phyloP scores from a whole-genome alignment of 1,284 basidiomycete genomes.

The Boletus semigastroideus region DNA sequence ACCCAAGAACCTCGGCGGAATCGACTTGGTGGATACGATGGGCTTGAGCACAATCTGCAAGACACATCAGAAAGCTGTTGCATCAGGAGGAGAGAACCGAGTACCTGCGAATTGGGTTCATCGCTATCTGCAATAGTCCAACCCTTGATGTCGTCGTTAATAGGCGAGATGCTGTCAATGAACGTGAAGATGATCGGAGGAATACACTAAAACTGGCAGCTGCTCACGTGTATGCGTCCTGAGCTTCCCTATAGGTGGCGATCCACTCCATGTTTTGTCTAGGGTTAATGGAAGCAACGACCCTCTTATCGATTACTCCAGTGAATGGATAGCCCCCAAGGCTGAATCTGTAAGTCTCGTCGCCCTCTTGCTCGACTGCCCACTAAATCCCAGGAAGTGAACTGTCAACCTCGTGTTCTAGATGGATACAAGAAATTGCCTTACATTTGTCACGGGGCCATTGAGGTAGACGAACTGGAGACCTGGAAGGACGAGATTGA shows the following conservation, averaged over 20 bases:
- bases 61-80: background rate
- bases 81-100: background rate
- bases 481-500: background rate
- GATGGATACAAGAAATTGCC: background rate
- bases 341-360: background rate
- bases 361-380: background rate
- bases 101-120: background rate
- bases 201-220: background rate
- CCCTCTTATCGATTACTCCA: background rate
- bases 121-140: background rate
- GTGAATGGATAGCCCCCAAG: background rate
- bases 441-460: background rate
- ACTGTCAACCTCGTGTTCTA: background rate
- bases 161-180: background rate
- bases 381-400: background rate
- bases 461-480: background rate
- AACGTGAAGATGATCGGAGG: too few species aligned
- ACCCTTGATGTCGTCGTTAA: background rate
- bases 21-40: background rate
- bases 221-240: background rate
- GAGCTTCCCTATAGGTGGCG: background rate
- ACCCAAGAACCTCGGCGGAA: background rate
- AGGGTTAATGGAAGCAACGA: background rate
- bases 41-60: background rate
- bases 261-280: background rate